Evolutionary conservation across 441 rosid genomes (phyloP).

Genomic region (Corymbia citriodora): DNA sequence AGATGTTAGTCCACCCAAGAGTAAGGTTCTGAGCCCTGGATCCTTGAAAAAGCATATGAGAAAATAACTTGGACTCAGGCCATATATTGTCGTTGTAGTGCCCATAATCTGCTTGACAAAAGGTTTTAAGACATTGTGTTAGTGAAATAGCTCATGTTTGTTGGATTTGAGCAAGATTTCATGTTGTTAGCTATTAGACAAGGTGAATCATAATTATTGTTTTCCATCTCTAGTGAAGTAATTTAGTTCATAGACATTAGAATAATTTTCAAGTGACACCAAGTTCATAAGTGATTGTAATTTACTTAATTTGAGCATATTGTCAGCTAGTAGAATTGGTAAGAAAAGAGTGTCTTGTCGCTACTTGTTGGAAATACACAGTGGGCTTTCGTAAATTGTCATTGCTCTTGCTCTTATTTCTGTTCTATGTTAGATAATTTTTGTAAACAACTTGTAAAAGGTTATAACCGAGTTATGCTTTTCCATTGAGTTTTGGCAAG

Average conservation of each 20-base stretch:
- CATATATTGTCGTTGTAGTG: background rate
- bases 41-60: too few relatives aligned
- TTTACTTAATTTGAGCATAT: background rate
- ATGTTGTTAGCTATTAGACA: too few relatives aligned
- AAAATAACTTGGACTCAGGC: too few relatives aligned
- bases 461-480: background rate
- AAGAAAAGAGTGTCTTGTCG: background rate
- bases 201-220: too few relatives aligned
- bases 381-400: background rate
- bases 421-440: background rate
- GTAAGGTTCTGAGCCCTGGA: too few relatives aligned
- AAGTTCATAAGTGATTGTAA: background rate
- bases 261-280: background rate
- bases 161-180: background rate
- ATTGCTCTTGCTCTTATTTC: background rate
- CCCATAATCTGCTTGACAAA: background rate
- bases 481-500: background rate
- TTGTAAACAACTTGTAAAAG: too few relatives aligned
- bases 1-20: too few relatives aligned
- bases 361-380: background rate
- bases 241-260: background rate
- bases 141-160: background rate
- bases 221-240: background rate
- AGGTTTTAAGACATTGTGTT: background rate
- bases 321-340: background rate